Base-by-base conservation (phyloP, 2,329 filamentous ascomycete species). In the Cercospora canescens region DNA sequence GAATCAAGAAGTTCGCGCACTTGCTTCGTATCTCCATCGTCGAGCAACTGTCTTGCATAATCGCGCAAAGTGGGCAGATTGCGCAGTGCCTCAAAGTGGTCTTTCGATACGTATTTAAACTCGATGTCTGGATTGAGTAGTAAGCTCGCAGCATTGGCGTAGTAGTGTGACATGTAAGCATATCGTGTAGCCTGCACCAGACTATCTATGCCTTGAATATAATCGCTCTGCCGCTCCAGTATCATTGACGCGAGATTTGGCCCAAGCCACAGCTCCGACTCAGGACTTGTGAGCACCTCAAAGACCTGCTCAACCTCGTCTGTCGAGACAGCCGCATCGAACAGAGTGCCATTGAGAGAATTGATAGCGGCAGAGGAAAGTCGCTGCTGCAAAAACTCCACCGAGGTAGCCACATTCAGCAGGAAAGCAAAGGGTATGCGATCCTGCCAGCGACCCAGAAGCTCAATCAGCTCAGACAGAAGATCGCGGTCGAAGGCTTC, bases 111-210 rank as follows among this genome's bases (percentile, higher is more conserved):
- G 3, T 81, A 71, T 8, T 75, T 65, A 45, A 75, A 70, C 5
- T 73, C 50, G 5, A 82, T 55, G 12, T 71, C 69, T 1, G 81
- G 63, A 14, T 80, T 79, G 9, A 88, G 77, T 35, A 94, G 83
- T 4, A 92, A 77, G 67, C 88, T 92, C 3, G 93, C 81, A 0
- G 90, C 87, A 71, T 93, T 94, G 41, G 90, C 90, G 72, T 92
- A 94, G 74, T 92, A 94, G 76, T 93, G 91, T 64, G 89, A 92
- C 91, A 96, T 94, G 75, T 93, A 93, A 1, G 89, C 88, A 78
- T 94, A 95, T 86, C 92, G 76, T 18, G 67, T 73, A 6, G 62
- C 60, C 67, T 87, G 87, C 56, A 89, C 83, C 74, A 94, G 91
- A 8, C 87, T 86, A 64, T 92, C 88, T 16, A 92, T 87, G 69